Evolutionary conservation across 148 eudicot genomes (phyloP).

Genomic region (Rhododendron ferrugineum): DNA sequence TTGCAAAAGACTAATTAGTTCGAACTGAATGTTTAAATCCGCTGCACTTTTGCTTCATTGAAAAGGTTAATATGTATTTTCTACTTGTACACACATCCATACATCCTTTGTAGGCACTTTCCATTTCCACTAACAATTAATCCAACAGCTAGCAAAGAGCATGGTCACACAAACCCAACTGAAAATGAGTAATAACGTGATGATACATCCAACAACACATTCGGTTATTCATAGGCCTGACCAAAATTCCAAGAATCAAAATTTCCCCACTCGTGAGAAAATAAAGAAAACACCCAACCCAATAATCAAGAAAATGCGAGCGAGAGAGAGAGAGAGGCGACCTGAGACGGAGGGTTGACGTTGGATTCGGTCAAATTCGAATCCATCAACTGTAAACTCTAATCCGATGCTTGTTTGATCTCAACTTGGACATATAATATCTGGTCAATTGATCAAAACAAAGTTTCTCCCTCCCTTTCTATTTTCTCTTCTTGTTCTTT

Average conservation of each 20-base stretch:
- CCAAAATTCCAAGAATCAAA: not conserved
- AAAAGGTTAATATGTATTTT: not conserved
- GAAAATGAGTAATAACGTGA: not conserved
- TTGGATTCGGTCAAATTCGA: not conserved
- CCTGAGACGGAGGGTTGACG: slow-evolving; percentile 8
- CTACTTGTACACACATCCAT: not conserved
- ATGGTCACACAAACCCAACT: not conserved
- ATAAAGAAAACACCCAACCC: not conserved
- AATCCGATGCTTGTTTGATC: not conserved
- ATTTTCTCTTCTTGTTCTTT: not conserved
- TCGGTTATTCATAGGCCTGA: not conserved
- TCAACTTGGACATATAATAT: not conserved
- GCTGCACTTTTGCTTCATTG: not conserved
- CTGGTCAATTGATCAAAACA: not conserved
- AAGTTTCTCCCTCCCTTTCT: not conserved
- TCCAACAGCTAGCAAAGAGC: not conserved
- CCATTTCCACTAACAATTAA: not conserved
- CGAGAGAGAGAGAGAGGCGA: not conserved
- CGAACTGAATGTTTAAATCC: not conserved
- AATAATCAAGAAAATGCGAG: not conserved
- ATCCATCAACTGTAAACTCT: not conserved
- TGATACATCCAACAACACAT: not conserved
- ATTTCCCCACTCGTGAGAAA: not conserved
- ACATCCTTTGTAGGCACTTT: not conserved
- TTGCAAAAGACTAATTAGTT: not conserved